Percentiles rank a stretch among this genome's conserved stretches.
phyloP scores from a whole-genome alignment of 805 yeast species.

The Pichia manshurica region DNA sequence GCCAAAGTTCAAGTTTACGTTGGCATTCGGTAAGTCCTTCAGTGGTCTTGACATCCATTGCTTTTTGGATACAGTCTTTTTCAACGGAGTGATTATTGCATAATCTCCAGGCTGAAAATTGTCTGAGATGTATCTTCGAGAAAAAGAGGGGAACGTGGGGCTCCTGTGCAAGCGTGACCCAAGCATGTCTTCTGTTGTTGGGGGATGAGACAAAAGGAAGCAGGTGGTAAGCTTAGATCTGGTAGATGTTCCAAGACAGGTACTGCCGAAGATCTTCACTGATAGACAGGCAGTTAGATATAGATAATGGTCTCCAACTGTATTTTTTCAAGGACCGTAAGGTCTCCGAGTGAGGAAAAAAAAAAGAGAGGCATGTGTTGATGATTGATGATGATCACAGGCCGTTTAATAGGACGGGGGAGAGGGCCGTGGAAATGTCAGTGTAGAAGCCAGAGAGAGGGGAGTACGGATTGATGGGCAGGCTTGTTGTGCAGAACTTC shows the following conservation, averaged over 20 bases:
- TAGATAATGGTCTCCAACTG: too few species aligned
- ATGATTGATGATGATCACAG: too few species aligned
- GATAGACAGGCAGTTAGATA: background rate
- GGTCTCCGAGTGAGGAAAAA: too few species aligned
- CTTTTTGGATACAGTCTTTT: slow-evolving; percentile 20
- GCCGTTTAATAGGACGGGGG: too few species aligned
- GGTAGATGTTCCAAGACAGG: too few species aligned
- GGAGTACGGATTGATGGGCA: slow-evolving; percentile 3
- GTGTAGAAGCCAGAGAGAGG: too few species aligned
- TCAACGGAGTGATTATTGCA: slow-evolving; percentile 27
- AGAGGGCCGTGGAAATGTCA: background rate
- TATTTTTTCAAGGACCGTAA: too few species aligned
- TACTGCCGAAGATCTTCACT: too few species aligned
- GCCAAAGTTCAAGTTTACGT: slow-evolving; percentile 23
- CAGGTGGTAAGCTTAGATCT: too few species aligned
- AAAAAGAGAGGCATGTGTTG: too few species aligned
- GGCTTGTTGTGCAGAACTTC: slow-evolving; percentile 12
- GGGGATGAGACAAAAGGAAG: background rate
- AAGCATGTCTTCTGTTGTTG: background rate
- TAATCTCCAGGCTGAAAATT: slow-evolving; percentile 25
- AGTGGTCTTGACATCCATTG: slow-evolving; percentile 31
- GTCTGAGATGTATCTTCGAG: slow-evolving; percentile 5
- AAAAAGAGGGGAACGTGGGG: background rate
- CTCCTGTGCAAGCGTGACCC: background rate
- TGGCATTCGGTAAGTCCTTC: slow-evolving; percentile 8